Evolutionary conservation across 495 filamentous ascomycete genomes (phyloP), one percentile per base, ranked within the genome.

Genomic region (Penicillium pancosmium): DNA sequence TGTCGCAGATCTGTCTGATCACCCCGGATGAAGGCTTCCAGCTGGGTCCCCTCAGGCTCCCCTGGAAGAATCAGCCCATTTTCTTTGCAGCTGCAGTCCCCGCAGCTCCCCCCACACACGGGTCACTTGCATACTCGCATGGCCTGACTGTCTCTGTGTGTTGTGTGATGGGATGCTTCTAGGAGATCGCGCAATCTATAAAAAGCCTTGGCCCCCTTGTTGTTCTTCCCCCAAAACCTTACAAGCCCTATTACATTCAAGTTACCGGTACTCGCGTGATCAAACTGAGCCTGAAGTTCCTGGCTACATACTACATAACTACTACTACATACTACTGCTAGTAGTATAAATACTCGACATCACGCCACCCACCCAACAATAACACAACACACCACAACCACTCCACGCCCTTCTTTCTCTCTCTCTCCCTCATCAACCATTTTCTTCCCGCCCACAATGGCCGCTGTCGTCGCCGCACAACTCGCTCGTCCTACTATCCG

Each of bases 401-500:
- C 19, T 21, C 34, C 21, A 59, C 34, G 12, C 25, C 19, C 15
- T 21, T 21, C 19, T 21, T 21, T 21, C 19, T 21, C 19, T 21
- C 19, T 21, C 19, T 21, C 19, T 21, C 19, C 19, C 19, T 21
- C 19, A 21, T 21, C 46, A 46, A 16, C 21, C n/a, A 23, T 48
- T 31, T 31, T 5, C 46, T 10, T 21, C 27, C 25, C 12, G 35
- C n/a, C 36, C 57, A 73, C 36, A 25, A 78, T 76, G 70, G 64
- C 70, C 50, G 23, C 63, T 19, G 52, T 61, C 34, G 48, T 70
- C 48, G 64, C 63, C 40, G 59, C 64, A 50, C 74, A 70, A 47
- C 41, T 76, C 16, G 60, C 67, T 23, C 78, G 77, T 25, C 74
- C 71, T 52, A 68, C 69, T 23, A 71, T 78, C 56, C 78, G 78